Evolutionary conservation across 1,284 basidiomycete species (phyloP).

Genomic region (Ganoderma lingzhi): DNA sequence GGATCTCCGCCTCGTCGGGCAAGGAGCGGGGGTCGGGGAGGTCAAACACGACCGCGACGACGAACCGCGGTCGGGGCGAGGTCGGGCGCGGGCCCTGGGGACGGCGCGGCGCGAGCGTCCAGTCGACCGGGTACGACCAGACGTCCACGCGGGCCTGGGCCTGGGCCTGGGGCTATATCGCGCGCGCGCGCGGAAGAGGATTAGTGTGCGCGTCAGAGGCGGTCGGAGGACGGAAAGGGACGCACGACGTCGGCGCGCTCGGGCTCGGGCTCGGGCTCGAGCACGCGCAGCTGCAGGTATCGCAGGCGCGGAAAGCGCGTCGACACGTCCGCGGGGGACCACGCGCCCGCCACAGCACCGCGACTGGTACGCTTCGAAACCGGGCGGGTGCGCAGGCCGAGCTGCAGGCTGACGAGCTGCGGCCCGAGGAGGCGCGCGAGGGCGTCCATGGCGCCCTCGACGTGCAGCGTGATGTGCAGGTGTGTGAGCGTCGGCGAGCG

Average conservation of each 20-base stretch:
- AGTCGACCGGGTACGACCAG: slow-evolving; percentile 4
- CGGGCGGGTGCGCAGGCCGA: background rate
- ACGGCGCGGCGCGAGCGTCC: background rate
- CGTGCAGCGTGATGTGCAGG: slow-evolving; percentile 4
- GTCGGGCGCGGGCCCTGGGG: background rate
- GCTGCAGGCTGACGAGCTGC: slow-evolving; percentile 13
- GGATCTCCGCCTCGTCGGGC: background rate
- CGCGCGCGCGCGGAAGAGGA: background rate
- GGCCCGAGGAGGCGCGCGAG: background rate
- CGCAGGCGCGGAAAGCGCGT: background rate
- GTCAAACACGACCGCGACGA: slow-evolving; percentile 5
- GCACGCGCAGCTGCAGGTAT: slow-evolving; percentile 1
- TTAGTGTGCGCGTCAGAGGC: background rate
- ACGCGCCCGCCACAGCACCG: background rate
- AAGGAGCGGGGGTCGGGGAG: background rate
- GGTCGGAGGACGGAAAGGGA: background rate
- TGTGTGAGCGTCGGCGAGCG: slow-evolving; percentile 13
- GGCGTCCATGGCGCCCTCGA: background rate
- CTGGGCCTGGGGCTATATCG: background rate
- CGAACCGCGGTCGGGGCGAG: background rate
- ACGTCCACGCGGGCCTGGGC: background rate
- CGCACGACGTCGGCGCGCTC: background rate
- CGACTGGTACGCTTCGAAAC: background rate
- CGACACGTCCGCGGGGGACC: background rate
- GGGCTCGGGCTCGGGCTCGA: background rate